Conservation (phyloP, 202 grass and related monocot species). For the Panicum virgatum region DNA sequence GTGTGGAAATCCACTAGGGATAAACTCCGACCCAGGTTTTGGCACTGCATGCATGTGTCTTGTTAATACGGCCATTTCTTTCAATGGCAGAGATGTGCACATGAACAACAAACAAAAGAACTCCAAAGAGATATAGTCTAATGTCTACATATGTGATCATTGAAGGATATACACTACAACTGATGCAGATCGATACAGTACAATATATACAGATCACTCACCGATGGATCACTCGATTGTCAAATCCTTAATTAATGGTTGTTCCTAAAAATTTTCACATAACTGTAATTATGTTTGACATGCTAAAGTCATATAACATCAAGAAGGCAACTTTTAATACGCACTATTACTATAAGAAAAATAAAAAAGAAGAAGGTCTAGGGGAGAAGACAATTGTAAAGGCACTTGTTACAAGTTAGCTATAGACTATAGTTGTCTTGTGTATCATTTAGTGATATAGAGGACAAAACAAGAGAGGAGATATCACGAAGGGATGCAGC, state of each 20-base stretch:
- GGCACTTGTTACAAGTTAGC: neutral
- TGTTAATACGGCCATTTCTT: neutral
- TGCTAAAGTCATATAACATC: neutral
- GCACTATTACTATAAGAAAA: neutral
- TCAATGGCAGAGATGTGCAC: neutral
- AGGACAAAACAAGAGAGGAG: neutral
- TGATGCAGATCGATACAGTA: too few species aligned
- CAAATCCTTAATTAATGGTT: neutral
- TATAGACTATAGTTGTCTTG: too few species aligned
- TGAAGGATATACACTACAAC: neutral
- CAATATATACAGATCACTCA: too few species aligned
- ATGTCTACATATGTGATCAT: neutral
- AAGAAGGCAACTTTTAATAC: neutral
- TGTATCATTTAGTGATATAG: neutral
- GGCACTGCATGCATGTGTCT: too few species aligned
- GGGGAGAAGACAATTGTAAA: neutral
- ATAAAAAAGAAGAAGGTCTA: neutral
- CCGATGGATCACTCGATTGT: neutral
- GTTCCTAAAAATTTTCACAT: neutral
- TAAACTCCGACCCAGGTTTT: neutral
- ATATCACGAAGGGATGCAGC: neutral
- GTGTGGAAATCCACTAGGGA: too few species aligned
- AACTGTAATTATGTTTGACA: neutral
- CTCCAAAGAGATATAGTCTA: neutral
- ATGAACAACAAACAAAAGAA: neutral